These are phyloP conservation scores for Striga hermonthica DNA, from an alignment of 305 asterid genomes.

Conservation along the genomic window DNA sequence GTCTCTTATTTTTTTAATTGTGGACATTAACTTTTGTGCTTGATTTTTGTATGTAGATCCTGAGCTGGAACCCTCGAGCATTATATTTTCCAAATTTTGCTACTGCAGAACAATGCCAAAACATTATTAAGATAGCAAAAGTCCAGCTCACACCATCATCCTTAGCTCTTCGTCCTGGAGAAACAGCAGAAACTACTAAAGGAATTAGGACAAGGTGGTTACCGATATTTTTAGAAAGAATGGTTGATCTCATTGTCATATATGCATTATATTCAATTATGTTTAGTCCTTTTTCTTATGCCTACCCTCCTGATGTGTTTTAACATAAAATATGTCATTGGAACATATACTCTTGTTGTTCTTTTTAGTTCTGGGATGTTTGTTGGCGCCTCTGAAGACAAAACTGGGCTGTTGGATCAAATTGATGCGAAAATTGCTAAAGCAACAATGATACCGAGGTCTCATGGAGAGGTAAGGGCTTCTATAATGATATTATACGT, in stretches of 20 bases:
- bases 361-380: conserved; percentile 81
- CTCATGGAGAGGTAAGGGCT: conserved; percentile 81
- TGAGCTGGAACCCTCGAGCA: conserved; percentile 91
- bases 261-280: too few relatives aligned
- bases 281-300: neutral
- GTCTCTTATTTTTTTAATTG: neutral
- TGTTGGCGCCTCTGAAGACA: conserved; percentile 80
- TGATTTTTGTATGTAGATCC: conserved; percentile 44
- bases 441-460: conserved; percentile 71
- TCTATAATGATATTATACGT: conserved; percentile 5
- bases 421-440: conserved; percentile 88
- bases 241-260: too few relatives aligned
- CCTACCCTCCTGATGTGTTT: neutral
- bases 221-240: too few relatives aligned
- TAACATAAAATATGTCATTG: neutral
- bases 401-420: conserved; percentile 62
- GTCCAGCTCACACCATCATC: conserved; percentile 58
- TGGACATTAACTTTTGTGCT: conserved; percentile 21
- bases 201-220: conserved; percentile 90
- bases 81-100: conserved; percentile 88
- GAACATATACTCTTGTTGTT: conserved; percentile 6
- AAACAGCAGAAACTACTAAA: conserved; percentile 69
- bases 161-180: conserved; percentile 82
- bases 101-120: conserved; percentile 71
- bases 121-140: conserved; percentile 60